phyloP scores from a whole-genome alignment of 768 basidiomycete species.

The Steccherinum ochraceum region DNA sequence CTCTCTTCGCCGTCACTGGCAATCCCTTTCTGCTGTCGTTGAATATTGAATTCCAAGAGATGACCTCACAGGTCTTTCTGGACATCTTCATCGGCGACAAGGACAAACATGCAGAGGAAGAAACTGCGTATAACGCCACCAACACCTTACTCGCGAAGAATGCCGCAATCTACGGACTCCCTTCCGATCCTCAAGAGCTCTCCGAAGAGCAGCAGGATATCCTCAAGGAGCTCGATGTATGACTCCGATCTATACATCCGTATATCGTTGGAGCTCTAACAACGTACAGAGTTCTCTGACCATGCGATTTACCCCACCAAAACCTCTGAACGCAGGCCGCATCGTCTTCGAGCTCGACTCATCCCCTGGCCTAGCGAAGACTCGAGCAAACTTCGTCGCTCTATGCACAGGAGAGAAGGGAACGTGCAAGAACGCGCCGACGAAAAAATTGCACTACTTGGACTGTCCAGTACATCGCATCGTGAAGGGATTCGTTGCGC shows the following conservation, averaged over 20 bases:
- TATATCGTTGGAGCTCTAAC: neutral
- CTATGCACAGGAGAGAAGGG: conserved; percentile 41
- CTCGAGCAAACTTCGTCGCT: conserved; percentile 40
- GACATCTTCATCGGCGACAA: conserved; percentile 38
- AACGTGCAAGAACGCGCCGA: conserved; percentile 38
- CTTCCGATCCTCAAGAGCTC: conserved; percentile 30
- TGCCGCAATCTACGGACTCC: conserved; percentile 36
- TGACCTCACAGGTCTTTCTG: conserved; percentile 23
- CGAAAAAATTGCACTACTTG: conserved; percentile 38
- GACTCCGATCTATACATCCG: conserved; percentile 1
- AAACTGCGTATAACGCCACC: conserved; percentile 27
- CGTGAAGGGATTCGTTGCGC: conserved; percentile 42
- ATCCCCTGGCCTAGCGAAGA: conserved; percentile 37
- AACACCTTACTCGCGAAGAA: conserved; percentile 29
- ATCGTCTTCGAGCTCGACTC: conserved; percentile 35
- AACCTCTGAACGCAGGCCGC: conserved; percentile 33
- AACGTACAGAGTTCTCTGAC: conserved; percentile 20
- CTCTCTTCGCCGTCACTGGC: too few relatives aligned
- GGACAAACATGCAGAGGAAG: conserved; percentile 18
- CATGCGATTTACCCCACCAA: conserved; percentile 29
- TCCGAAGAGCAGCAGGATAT: conserved; percentile 38
- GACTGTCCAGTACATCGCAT: conserved; percentile 40
- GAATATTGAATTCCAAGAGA: too few relatives aligned
- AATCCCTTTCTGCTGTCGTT: too few relatives aligned
- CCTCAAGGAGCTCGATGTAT: conserved; percentile 30